Evolutionary conservation across 2,329 filamentous ascomycete genomes (phyloP), one percentile per base, ranked within the genome.

Genomic region (Stagonosporopsis rhizophila): DNA sequence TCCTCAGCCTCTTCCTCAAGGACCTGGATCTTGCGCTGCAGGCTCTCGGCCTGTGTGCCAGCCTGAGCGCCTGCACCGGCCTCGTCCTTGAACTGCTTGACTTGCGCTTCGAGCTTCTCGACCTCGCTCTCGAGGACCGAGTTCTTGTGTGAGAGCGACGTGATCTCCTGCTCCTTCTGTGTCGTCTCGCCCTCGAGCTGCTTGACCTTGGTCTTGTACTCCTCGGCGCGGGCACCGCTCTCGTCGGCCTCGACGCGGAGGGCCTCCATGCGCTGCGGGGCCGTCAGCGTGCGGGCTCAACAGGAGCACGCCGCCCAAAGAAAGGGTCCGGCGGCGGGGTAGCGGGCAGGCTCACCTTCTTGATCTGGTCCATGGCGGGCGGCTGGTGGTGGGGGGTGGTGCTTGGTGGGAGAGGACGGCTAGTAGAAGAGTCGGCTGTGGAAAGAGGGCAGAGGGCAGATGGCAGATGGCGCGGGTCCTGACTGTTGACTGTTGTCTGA

Each of bases 1-100:
- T 94, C 87, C 82, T 99, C 95, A 69, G 92, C 92, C 83, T 99
- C 95, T 82, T 98, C 94, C 83, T 99, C 95, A 69, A 99, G 88
- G 68, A 99, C 84, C 83, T 97, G 92, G 76, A 98, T 85, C 82
- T 92, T 91, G 81, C 95, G 87, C 83, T 92, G 89, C 68, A 99
- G 85, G 71, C 89, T 86, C 83, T 99, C 95, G 80, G 94, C 95
- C 81, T 96, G 91, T 75, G 89, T 91, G 76, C 91, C 89, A 77
- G 92, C 87, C 82, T 91, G 84, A 79, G 87, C 82, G 75, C 90
- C 90, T 80, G 94, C 90, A 76, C 90, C 90, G 75, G 91, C 91
- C 65, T 88, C 83, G 75, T 89, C 89, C 87, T 99, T 99, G 78
- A 89, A 86, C 68, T 96, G 91, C 82, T 92, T 91, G 78, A 96